Evolutionary conservation across 305 asterid genomes (phyloP), one percentile per base, ranked within the genome.

Genomic region (Fraxinus greggii): DNA sequence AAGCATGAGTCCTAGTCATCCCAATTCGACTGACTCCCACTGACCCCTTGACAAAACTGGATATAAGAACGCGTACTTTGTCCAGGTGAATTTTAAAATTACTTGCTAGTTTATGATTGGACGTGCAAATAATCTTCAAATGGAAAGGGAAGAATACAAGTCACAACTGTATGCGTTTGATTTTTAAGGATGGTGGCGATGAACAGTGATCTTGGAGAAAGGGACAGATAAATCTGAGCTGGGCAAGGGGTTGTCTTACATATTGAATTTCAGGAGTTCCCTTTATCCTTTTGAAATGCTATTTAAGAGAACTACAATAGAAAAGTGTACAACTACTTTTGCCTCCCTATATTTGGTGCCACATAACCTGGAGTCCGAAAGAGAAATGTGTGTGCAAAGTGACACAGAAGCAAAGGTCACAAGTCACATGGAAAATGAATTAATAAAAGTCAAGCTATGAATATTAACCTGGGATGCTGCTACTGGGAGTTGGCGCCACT

Each of bases 401-500:
- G 4, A 1, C 74, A 28, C 74, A 13, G 36, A 67, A 67, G 38
- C 35, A 67, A 26, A 26, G 74, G 2, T 67, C 51, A 76, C 0
- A n/a, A 12, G 65, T 73, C 75, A 40, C 15, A 74, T 51, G 74
- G 38, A 72, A 24, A 40, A 29, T 38, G 3, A 45, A 63, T 8
- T 10, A 78, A 85, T 2, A 76, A 81, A 56, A 15, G 19, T 32
- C 83, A 77, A 84, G 80, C 42, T 36, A 35, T 19, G 76, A 82
- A 78, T 61, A 83, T 19, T 48, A 86, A 93, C 99, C 99, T 92
- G 97, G 56, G 97, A 88, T 56, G 87, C 6, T 6, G 97, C 90
- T 75, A 91, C 89, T 65, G 96, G 94, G 6, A 92, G 89, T 82
- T 93, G 98, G 81, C 98, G 97, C 99, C 99, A 95, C 86, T 93